These are phyloP conservation scores for Fusarium anguioides DNA, from an alignment of 2,329 filamentous ascomycete species.

Conservation along the genomic window DNA sequence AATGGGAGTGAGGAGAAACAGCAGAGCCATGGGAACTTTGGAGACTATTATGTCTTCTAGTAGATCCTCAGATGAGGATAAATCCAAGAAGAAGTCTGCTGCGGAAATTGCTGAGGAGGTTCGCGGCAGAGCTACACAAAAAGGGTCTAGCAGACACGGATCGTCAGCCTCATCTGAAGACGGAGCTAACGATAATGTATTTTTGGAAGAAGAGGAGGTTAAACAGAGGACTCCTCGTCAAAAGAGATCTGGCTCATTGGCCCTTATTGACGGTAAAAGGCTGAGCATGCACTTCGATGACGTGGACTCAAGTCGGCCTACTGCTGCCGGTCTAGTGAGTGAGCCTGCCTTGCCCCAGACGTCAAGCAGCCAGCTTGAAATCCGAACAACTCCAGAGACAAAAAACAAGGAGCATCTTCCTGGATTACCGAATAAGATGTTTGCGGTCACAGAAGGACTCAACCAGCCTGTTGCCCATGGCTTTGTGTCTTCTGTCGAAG, in stretches of 20 bases:
- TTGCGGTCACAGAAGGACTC: constrained; percentile 35
- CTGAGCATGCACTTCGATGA: constrained; percentile 48
- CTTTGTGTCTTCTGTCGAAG: constrained; percentile 42
- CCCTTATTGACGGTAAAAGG: constrained; percentile 53
- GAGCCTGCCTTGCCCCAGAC: constrained; percentile 68
- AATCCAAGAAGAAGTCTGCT: constrained; percentile 68
- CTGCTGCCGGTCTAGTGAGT: constrained; percentile 60
- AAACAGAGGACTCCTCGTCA: constrained; percentile 37
- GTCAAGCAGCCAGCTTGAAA: constrained; percentile 62
- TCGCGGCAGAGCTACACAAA: constrained; percentile 59
- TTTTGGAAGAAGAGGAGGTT: constrained; percentile 29
- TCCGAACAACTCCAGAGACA: constrained; percentile 52
- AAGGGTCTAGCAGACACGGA: constrained; percentile 48
- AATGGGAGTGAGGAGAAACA: constrained; percentile 57
- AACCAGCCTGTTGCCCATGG: constrained; percentile 46
- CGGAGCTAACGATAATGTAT: constrained; percentile 45
- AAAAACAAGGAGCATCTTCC: constrained; percentile 37
- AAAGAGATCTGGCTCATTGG: constrained; percentile 50
- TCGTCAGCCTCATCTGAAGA: constrained; percentile 48
- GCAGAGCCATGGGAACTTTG: constrained; percentile 69
- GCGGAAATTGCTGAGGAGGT: constrained; percentile 66
- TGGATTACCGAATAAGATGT: constrained; percentile 26
- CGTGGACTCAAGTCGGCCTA: constrained; percentile 47
- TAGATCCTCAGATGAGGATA: constrained; percentile 71
- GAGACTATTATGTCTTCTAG: constrained; percentile 76